These are phyloP conservation scores for Cryptococcus hybrid DNA, from an alignment of 1,284 basidiomycete species.

Conservation along the genomic window DNA sequence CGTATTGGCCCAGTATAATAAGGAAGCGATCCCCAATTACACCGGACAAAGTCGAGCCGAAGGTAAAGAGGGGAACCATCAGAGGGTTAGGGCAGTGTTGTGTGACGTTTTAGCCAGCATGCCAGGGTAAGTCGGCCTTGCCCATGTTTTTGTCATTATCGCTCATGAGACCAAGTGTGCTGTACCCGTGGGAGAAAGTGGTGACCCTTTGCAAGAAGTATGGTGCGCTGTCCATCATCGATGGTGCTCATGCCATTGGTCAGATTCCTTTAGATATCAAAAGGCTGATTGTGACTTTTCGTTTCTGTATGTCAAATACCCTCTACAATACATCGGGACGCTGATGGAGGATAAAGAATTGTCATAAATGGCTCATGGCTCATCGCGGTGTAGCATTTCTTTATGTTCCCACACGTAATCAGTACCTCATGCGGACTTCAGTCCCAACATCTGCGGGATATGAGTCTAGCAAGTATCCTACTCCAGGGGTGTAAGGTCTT, in stretches of 20 bases:
- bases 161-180: slow-evolving; percentile 48
- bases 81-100: slow-evolving; percentile 60
- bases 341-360: slow-evolving; percentile 13
- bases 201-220: slow-evolving; percentile 67
- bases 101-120: slow-evolving; percentile 70
- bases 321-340: background rate
- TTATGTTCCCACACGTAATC: slow-evolving; percentile 76
- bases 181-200: slow-evolving; percentile 77
- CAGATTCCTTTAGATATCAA: slow-evolving; percentile 58
- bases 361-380: slow-evolving; percentile 67
- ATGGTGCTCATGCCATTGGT: slow-evolving; percentile 82
- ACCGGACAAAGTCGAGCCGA: slow-evolving; percentile 36
- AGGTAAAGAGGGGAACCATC: slow-evolving; percentile 17
- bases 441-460: slow-evolving; percentile 72
- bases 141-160: background rate
- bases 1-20: slow-evolving; percentile 45
- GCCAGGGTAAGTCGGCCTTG: slow-evolving; percentile 55
- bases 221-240: slow-evolving; percentile 67
- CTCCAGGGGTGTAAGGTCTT: background rate
- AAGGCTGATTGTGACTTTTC: slow-evolving; percentile 72
- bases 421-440: slow-evolving; percentile 68
- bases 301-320: slow-evolving; percentile 58
- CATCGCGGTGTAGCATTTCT: slow-evolving; percentile 70
- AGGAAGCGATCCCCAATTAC: slow-evolving; percentile 18
- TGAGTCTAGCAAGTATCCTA: slow-evolving; percentile 49